These are phyloP conservation scores for Phytophthora tubulina DNA, from an alignment of 352 stramenopile species.

Conservation along the genomic window DNA sequence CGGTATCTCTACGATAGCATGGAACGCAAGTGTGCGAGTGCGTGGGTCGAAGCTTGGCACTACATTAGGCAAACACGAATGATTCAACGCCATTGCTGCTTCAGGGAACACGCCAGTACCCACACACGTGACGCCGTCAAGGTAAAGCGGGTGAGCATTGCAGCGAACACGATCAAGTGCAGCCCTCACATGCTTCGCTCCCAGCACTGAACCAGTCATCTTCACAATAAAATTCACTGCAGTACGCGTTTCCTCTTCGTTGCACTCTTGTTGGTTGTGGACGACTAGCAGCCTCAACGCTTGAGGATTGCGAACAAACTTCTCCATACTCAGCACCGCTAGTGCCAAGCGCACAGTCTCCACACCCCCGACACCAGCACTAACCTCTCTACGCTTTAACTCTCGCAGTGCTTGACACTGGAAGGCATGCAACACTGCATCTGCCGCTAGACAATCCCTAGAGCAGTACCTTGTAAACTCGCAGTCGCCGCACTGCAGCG, in stretches of 20 bases:
- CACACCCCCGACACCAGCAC: conserved; percentile 27
- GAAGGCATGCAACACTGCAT: conserved; percentile 57
- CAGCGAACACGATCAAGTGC: conserved; percentile 57
- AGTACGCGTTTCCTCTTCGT: conserved; percentile 5
- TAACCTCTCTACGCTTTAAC: conserved; percentile 17
- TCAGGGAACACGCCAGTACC: conserved; percentile 73
- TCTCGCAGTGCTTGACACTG: conserved; percentile 52
- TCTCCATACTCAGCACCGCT: conserved; percentile 69
- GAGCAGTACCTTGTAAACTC: conserved; percentile 67
- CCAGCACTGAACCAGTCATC: conserved; percentile 11
- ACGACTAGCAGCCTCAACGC: conserved; percentile 40
- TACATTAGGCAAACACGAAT: conserved; percentile 75
- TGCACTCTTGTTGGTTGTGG: conserved; percentile 4
- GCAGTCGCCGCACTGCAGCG: conserved; percentile 62
- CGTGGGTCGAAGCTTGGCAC: conserved; percentile 55
- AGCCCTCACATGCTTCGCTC: conserved; percentile 39
- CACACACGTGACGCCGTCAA: conserved; percentile 51
- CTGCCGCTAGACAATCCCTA: conserved; percentile 51
- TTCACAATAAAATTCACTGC: conserved; percentile 25
- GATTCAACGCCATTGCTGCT: conserved; percentile 75
- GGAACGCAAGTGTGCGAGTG: conserved; percentile 59
- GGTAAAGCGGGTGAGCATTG: conserved; percentile 66
- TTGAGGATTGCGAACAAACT: conserved; percentile 47
- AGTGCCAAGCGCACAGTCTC: conserved; percentile 62
- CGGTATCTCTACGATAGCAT: conserved; percentile 50